Evolutionary conservation across 2,329 filamentous ascomycete genomes (phyloP), one percentile per base, ranked within the genome.

Genomic region (Basipetospora chlamydospora): DNA sequence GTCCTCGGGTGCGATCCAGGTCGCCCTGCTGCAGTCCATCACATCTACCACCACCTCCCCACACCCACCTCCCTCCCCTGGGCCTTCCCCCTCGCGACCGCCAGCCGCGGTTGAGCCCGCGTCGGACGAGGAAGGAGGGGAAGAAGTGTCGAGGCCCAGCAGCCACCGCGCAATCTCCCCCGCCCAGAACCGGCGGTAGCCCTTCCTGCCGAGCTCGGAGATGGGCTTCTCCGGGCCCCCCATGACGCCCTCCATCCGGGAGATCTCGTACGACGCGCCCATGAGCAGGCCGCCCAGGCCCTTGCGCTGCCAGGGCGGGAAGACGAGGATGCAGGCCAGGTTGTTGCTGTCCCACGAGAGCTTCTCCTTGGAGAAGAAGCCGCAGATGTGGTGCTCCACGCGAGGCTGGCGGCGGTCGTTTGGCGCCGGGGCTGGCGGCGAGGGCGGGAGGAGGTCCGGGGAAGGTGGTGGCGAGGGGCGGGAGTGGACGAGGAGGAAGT

Each of bases 311-410:
- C 88, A 96, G 0, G 90, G 90, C 1, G 90, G 90, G 50, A 96
- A 96, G 12, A 96, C 73, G 6, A 96, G 67, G 47, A 98, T 98
- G 53, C 90, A 98, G 1, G 90, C 90, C 5, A 98, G 69, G 46
- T 96, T 98, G 57, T 98, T 96, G 50, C 88, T 87, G 50, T 98
- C 90, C 88, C 90, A 98, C 3, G 85, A 94, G 66, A 95, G 81
- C 56, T 96, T 96, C 57, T 98, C 90, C 54, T 98, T 96, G 44
- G 83, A 92, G 63, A 96, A 98, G 67, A 96, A 96, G n/a, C 90
- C 90, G 1, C 88, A 73, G 21, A 95, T 77, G 74, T 15, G 57
- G 51, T 28, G 56, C 53, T 15, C 49, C 28, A 37, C 26, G 9
- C 23, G 28, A 32, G 36, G 7, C 39, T 38, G 2, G 37, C 37